Evolutionary conservation across 1,284 basidiomycete species (phyloP), one percentile per base, ranked within the genome.

Genomic region (Chalciporus sp.): DNA sequence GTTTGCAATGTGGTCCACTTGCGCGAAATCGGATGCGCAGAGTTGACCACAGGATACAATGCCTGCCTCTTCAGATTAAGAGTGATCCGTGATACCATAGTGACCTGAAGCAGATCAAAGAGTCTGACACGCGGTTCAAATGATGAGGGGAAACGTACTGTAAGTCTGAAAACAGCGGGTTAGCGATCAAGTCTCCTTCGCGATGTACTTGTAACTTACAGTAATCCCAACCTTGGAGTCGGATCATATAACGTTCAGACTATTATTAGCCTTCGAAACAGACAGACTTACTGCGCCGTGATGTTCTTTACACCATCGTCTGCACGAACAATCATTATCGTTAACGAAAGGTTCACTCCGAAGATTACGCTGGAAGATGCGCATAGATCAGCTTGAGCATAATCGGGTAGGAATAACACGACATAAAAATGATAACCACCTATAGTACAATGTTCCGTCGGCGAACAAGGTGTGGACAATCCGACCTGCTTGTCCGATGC

Each of bases 41-140:
- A 31, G 8, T 47, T 46, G 20, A 12, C 39, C 10, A 17, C 16
- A 17, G 14, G 29, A 20, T 5, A 28, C 12, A 27, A n/a, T 7
- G 26, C 50, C 35, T 65, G 43, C 49, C 58, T 69, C 54, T 59
- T 71, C 19, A 79, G 66, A 51, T 72, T 73, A 11, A 80, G 64
- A 1, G 78, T 78, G 37, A 79, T 78, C 37, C 78, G 73, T 4
- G 74, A 76, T 68, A 78, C 74, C 74, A 80, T 79, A 7, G 76
- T 69, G 14, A 78, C 76, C 68, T 76, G 50, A 58, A 27, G 8
- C 37, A 23, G 23, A 28, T 51, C 26, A 40, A 12, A 9, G 41
- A 44, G 14, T 43, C 20, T 14, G 17, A 23, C n/a, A 10, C 12
- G 11, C 10, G 11, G 31, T 12, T 33, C 14, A 16, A 14, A 7